A percentile compares a stretch with the other conserved stretches of the same genome.
phyloP scores from a whole-genome alignment of 2,329 filamentous ascomycete genomes.

The Pezicula neosporulosa region DNA sequence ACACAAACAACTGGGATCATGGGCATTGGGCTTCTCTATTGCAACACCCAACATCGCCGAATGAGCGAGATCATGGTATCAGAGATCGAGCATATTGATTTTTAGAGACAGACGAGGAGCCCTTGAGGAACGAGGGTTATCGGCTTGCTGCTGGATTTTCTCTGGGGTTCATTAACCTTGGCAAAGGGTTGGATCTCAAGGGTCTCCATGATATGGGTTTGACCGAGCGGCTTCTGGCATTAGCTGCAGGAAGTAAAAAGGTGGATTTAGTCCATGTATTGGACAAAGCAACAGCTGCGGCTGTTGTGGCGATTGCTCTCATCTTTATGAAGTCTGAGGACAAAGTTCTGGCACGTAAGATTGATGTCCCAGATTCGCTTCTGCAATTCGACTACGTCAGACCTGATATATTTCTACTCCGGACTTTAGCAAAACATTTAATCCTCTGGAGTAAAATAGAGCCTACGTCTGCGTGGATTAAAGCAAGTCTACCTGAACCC shows the following conservation, averaged over 20 bases:
- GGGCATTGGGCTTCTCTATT: slow-evolving; percentile 94
- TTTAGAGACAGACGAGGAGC: slow-evolving; percentile 77
- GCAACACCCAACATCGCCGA: slow-evolving; percentile 89
- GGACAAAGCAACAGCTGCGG: slow-evolving; percentile 90
- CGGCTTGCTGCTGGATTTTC: slow-evolving; percentile 91
- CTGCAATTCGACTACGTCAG: slow-evolving; percentile 94
- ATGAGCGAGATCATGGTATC: slow-evolving; percentile 99
- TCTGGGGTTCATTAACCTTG: slow-evolving; percentile 90
- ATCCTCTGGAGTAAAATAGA: slow-evolving; percentile 89
- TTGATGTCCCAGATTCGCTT: slow-evolving; percentile 86
- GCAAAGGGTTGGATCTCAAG: slow-evolving; percentile 81
- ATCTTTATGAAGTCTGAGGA: slow-evolving; percentile 98
- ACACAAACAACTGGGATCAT: slow-evolving; percentile 96
- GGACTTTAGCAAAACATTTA: slow-evolving; percentile 83
- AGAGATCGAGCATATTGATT: slow-evolving; percentile 84
- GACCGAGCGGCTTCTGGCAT: slow-evolving; percentile 78
- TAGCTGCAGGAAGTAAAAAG: slow-evolving; percentile 86
- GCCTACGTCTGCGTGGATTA: slow-evolving; percentile 72
- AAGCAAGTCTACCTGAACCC: slow-evolving; percentile 64
- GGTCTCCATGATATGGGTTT: slow-evolving; percentile 92
- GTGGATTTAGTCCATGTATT: slow-evolving; percentile 90
- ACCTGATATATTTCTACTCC: slow-evolving; percentile 85
- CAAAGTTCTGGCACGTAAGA: slow-evolving; percentile 78
- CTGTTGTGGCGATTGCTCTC: slow-evolving; percentile 82
- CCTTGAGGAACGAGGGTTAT: slow-evolving; percentile 91